Evolutionary conservation across 345 rosid genomes (phyloP), one percentile per base, ranked within the genome.

Genomic region (Camelina sativa): DNA sequence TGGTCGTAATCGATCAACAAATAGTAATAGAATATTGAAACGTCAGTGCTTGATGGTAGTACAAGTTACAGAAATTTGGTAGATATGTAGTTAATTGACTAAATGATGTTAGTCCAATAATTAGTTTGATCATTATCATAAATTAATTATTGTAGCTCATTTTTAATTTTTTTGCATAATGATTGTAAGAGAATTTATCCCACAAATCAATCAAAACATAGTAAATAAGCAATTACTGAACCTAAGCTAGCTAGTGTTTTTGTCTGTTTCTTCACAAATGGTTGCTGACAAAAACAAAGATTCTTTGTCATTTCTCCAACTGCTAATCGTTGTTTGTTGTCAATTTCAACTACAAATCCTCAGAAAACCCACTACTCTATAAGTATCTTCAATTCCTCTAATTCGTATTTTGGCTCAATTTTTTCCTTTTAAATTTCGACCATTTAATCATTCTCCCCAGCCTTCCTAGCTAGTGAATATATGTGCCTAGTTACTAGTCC

Each of bases 241-340:
- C n/a, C n/a, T n/a, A n/a, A 43, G 40, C 17, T 57, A 60, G n/a
- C 32, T 43, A 73, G 19, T 59, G 46, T 67, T 75, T 65, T 74
- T 59, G 68, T 67, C 62, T 28, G 55, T 75, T 75, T 59, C 73
- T 67, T 67, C 47, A 54, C 67, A 40, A 67, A 67, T 67, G 62
- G 61, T 75, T 65, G 38, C 60, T 48, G 68, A 59, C 68, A 67
- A 48, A 46, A 75, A 50, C 62, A 59, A 67, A 60, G 62, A 75
- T 50, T 67, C 62, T 48, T 65, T 74, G 60, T 58, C 59, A 57
- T 48, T 58, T 58, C 60, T 25, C 34, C 66, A 56, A 74, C 65
- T 32, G 19, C 55, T 2, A 6, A 40, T 23, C 25, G 11, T 54
- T 43, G 11, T 19, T 52, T 30, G 43, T 41, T 47, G 16, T 59